Base-by-base conservation (phyloP, 768 basidiomycete species). In the Kwoniella bestiolae region DNA sequence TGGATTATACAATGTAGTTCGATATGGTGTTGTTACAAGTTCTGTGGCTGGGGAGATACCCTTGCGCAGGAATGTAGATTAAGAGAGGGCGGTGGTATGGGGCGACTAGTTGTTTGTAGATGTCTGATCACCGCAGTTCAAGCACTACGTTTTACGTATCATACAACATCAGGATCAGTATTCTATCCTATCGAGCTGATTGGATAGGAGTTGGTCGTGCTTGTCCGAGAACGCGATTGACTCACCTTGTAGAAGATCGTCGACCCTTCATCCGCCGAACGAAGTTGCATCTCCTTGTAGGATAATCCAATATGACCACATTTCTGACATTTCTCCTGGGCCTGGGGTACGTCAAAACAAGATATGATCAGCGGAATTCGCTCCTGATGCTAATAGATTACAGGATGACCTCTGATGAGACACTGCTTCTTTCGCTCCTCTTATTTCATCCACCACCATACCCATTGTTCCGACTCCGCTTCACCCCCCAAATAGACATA, bases 171-270 rank as follows among this genome's bases (percentile, higher is more conserved):
- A 41, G 38, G n/a, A n/a, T n/a, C n/a, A n/a, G n/a, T n/a, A n/a
- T n/a, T n/a, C n/a, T n/a, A n/a, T n/a, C n/a, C n/a, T n/a, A n/a
- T n/a, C n/a, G n/a, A n/a, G n/a, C n/a, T n/a, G n/a, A n/a, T n/a
- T n/a, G n/a, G n/a, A n/a, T n/a, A n/a, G n/a, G n/a, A n/a, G n/a
- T 41, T 41, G 18, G 38, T 41, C 9, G 38, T 8, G 38, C 38
- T 41, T 8, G 9, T 41, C 38, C 8, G 25, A 45, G 56, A 57
- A 7, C n/a, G 31, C 35, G 45, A 18, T n/a, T 8, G 2, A 84
- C 90, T 66, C 78, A 93, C 93, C n/a, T 89, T 92, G 81, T 94
- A 96, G 80, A 95, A 89, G 73, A 94, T 88, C 12, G 93, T 96
- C 32, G 91, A 91, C 3, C 94, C 94, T 84, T 95, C 94, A 81